phyloP scores from a whole-genome alignment of 2,329 filamentous ascomycete genomes.

The Aureobasidium subglaciale region DNA sequence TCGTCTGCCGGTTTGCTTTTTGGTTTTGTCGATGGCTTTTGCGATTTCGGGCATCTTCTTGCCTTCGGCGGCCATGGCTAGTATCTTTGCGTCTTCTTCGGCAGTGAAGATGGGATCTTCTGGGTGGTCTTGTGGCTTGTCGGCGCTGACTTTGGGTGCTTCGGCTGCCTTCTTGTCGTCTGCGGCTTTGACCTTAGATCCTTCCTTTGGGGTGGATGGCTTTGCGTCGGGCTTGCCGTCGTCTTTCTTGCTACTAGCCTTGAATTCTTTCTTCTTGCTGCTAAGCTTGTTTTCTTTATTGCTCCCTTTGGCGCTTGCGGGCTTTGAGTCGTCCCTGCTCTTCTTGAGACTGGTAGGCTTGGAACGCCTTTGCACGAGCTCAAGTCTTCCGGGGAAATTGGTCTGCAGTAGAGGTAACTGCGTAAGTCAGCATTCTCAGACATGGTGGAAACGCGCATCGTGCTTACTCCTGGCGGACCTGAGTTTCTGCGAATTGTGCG shows the following conservation, averaged over 20 bases:
- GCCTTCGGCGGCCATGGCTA: constrained; percentile 29
- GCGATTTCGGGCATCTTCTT: constrained; percentile 29
- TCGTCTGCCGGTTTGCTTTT: constrained; percentile 20
- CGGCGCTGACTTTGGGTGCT: not conserved
- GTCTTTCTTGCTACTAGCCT: not conserved
- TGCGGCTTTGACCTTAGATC: not conserved
- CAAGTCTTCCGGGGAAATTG: not conserved
- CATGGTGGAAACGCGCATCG: not conserved
- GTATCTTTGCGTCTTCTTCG: constrained; percentile 36
- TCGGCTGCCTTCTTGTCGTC: not conserved
- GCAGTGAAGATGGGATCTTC: constrained; percentile 25
- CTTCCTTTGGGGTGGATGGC: not conserved
- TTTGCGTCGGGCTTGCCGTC: constrained; percentile 1
- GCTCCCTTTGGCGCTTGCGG: not conserved
- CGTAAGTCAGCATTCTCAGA: constrained; percentile 6
- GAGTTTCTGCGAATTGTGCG: constrained; percentile 9
- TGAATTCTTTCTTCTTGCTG: not conserved
- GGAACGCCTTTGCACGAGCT: not conserved
- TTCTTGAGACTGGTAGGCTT: not conserved
- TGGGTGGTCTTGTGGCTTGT: not conserved
- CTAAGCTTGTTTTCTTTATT: not conserved
- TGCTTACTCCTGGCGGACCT: constrained; percentile 13
- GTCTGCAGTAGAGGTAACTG: constrained; percentile 1
- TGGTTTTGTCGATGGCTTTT: constrained; percentile 20
- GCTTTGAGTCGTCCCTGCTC: not conserved